Percentiles rank a stretch among this genome's conserved stretches.
Conservation (phyloP, 495 filamentous ascomycete genomes). For the Usnea hakonensis region DNA sequence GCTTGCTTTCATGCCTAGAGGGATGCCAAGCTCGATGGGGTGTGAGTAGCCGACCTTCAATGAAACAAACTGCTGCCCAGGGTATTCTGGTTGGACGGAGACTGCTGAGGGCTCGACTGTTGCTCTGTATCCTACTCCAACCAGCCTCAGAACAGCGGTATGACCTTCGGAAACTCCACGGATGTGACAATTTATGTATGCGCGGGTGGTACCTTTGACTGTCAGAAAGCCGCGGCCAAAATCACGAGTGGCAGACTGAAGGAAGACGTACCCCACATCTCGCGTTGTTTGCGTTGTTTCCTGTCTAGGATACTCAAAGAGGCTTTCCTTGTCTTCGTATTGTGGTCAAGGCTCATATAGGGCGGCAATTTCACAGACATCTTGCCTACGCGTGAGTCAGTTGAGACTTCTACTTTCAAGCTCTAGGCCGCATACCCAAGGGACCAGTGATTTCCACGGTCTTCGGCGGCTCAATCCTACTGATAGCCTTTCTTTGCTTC, state of each 20-base stretch:
- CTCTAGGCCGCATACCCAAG: slow-evolving; percentile 45
- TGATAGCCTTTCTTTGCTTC: slow-evolving; percentile 42
- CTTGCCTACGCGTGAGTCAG: slow-evolving; percentile 42
- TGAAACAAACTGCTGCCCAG: slow-evolving; percentile 77
- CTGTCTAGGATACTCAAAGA: slow-evolving; percentile 58
- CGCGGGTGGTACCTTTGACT: slow-evolving; percentile 68
- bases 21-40: slow-evolving; percentile 80
- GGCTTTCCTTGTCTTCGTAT: slow-evolving; percentile 51
- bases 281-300: slow-evolving; percentile 63
- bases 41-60: slow-evolving; percentile 96
- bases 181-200: slow-evolving; percentile 82
- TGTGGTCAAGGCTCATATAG: slow-evolving; percentile 62
- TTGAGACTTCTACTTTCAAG: background rate
- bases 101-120: slow-evolving; percentile 69
- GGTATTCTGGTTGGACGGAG: slow-evolving; percentile 57
- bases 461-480: slow-evolving; percentile 47
- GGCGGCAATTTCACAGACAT: slow-evolving; percentile 63
- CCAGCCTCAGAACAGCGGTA: slow-evolving; percentile 80
- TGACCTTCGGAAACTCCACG: slow-evolving; percentile 94
- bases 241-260: background rate
- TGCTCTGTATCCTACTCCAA: slow-evolving; percentile 95
- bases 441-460: slow-evolving; percentile 67
- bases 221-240: slow-evolving; percentile 16
- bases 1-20: slow-evolving; percentile 74
- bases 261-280: slow-evolving; percentile 85